Base-by-base conservation (phyloP, 2,329 filamentous ascomycete species). In the Diaporthe helianthi region DNA sequence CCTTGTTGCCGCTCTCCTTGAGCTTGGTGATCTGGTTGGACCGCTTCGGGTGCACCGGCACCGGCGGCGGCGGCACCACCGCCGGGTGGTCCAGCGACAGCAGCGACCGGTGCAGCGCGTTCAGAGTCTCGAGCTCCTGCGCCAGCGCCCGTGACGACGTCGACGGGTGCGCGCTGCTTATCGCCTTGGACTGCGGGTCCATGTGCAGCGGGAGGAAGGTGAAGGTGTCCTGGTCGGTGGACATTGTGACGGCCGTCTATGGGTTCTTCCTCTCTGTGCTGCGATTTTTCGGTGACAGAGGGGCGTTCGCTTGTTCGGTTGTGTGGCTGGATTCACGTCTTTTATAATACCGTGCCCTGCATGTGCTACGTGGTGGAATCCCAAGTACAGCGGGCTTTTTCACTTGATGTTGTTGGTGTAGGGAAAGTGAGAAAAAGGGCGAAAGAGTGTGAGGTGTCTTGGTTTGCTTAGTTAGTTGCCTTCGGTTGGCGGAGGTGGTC, bases 1-100 rank as follows among this genome's bases (percentile, higher is more conserved):
- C 89, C 69, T 83, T 83, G 84, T 97, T 97, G 76, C 93, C 95
- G 69, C 87, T 87, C 79, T 98, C 96, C 78, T 94, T 93, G 73
- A 98, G 90, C 83, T 98, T 98, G 81, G 86, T 89, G 80, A 99
- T 92, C 78, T 94, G 90, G 44, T 93, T 93, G 73, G 88, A 90
- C 77, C 95, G 93, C 83, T 98, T 97, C 64, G 93, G 94, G 84
- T 97, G 97, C 72, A 98, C 91, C 70, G 94, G 94, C 51, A 97
- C 87, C 0, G 96, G 96, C 0, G 95, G 92, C 6, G 94, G 94
- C 0, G 95, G 95, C 24, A 93, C 84, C 58, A 82, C 85, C 70
- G 88, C 86, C 7, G 91, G 88, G 36, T 83, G 80, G 53, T 88
- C 85, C 74, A 93, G 87, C 67, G 81, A 80, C 75, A 96, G 84